Conservation (phyloP, 495 filamentous ascomycete genomes). For the Wilcoxina mikolae region DNA sequence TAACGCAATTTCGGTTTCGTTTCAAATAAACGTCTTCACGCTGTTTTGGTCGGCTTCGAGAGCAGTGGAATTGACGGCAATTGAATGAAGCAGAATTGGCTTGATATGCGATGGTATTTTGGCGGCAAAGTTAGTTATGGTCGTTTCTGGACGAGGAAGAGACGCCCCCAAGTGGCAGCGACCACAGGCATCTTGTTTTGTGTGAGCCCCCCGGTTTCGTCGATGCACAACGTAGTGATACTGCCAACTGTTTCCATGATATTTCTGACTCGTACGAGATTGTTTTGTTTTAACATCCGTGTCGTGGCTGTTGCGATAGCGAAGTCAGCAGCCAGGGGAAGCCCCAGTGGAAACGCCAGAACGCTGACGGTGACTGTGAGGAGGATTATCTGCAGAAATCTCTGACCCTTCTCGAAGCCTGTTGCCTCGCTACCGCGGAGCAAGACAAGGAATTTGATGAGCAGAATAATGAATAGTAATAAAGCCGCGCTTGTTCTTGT, state of each 20-base stretch:
- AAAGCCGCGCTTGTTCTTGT: too few relatives aligned
- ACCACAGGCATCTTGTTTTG: constrained; percentile 59
- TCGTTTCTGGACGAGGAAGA: constrained; percentile 39
- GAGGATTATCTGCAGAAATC: constrained; percentile 61
- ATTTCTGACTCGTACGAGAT: constrained; percentile 56
- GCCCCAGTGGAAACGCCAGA: constrained; percentile 62
- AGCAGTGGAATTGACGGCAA: too few relatives aligned
- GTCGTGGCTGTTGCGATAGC: constrained; percentile 63
- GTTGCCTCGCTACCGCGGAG: constrained; percentile 35
- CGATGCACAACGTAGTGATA: constrained; percentile 62
- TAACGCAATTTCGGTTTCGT: too few relatives aligned
- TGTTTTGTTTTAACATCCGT: constrained; percentile 61
- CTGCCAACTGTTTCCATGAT: constrained; percentile 79
- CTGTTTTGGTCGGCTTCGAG: too few relatives aligned
- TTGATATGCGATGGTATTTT: too few relatives aligned
- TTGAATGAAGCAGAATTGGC: too few relatives aligned
- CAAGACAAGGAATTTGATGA: constrained; percentile 54
- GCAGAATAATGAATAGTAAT: constrained; percentile 54
- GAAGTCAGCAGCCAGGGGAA: constrained; percentile 62
- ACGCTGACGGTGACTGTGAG: constrained; percentile 65
- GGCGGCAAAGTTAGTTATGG: too few relatives aligned
- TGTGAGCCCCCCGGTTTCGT: constrained; percentile 67
- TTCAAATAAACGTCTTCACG: too few relatives aligned
- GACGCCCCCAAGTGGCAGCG: constrained; percentile 42
- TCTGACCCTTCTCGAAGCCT: constrained; percentile 49